These are phyloP conservation scores for Marasmius tenuissimus DNA, from an alignment of 1,284 basidiomycete species.

Conservation along the genomic window DNA sequence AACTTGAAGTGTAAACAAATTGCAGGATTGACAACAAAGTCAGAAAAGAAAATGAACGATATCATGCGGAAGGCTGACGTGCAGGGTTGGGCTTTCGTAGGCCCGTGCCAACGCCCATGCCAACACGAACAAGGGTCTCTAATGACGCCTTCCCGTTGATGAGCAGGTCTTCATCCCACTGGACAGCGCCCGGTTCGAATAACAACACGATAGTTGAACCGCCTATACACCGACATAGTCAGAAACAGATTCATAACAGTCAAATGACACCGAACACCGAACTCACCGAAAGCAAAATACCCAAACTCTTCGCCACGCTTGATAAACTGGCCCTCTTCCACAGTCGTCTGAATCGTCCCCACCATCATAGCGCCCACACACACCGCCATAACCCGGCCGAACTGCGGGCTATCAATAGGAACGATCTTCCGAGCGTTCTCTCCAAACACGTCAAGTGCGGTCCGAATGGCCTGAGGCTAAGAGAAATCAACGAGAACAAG, in stretches of 20 bases:
- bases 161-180: constrained; percentile 92
- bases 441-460: constrained; percentile 88
- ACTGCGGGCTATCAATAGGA: constrained; percentile 82
- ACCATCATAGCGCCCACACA: constrained; percentile 96
- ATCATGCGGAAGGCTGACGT: background rate
- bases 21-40: background rate
- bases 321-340: constrained; percentile 80
- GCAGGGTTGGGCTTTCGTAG: background rate
- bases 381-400: constrained; percentile 87
- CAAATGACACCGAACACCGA: constrained; percentile 3
- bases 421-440: constrained; percentile 92
- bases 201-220: constrained; percentile 88
- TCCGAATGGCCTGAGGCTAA: constrained; percentile 81
- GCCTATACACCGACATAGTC: constrained; percentile 41
- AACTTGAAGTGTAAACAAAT: too few species aligned
- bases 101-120: constrained; percentile 74
- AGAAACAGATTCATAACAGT: background rate
- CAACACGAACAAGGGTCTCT: constrained; percentile 87
- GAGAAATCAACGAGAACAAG: background rate
- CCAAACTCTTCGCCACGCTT: constrained; percentile 89
- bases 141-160: constrained; percentile 80
- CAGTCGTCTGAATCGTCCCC: constrained; percentile 83
- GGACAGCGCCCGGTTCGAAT: constrained; percentile 79
- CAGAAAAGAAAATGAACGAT: background rate
- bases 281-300: constrained; percentile 90